Conservation (phyloP, 768 basidiomycete genomes). For the Leucocoprinus sp. region DNA sequence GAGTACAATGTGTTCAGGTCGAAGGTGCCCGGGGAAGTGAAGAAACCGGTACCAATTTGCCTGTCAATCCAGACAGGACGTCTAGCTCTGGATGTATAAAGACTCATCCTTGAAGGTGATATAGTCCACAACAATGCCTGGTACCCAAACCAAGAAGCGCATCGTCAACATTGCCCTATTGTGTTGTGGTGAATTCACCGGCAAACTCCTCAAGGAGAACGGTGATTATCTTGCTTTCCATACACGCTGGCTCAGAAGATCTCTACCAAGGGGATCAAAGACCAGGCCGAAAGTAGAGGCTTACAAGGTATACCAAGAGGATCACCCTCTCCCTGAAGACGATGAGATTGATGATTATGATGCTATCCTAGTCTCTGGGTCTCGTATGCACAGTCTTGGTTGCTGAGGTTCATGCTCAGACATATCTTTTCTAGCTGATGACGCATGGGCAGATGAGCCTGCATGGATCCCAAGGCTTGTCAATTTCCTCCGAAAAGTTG, state of each 20-base stretch:
- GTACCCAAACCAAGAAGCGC: no score
- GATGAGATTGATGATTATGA: slow-evolving; percentile 47
- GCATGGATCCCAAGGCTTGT: slow-evolving; percentile 76
- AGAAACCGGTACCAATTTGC: no score
- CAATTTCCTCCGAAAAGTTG: slow-evolving; percentile 44
- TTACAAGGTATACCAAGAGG: slow-evolving; percentile 54
- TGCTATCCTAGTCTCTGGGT: slow-evolving; percentile 74
- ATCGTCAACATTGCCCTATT: slow-evolving; percentile 36
- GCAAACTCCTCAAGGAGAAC: slow-evolving; percentile 31
- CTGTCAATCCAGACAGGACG: no score
- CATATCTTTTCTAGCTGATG: slow-evolving; percentile 39
- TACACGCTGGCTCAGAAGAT: slow-evolving; percentile 28
- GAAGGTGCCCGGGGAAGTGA: no score
- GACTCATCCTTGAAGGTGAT: no score
- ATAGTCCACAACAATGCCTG: no score
- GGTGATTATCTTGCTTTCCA: slow-evolving; percentile 58
- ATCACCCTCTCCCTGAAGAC: slow-evolving; percentile 46
- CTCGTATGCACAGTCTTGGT: slow-evolving; percentile 36
- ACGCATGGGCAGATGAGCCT: slow-evolving; percentile 63
- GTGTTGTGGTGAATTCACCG: slow-evolving; percentile 51
- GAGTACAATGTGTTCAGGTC: no score
- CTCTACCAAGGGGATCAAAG: slow-evolving; percentile 16
- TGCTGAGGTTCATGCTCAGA: neutral
- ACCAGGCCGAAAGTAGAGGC: slow-evolving; percentile 41
- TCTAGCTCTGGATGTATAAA: neutral